Base-by-base conservation (phyloP, 345 rosid species). In the Microcos paniculata region DNA sequence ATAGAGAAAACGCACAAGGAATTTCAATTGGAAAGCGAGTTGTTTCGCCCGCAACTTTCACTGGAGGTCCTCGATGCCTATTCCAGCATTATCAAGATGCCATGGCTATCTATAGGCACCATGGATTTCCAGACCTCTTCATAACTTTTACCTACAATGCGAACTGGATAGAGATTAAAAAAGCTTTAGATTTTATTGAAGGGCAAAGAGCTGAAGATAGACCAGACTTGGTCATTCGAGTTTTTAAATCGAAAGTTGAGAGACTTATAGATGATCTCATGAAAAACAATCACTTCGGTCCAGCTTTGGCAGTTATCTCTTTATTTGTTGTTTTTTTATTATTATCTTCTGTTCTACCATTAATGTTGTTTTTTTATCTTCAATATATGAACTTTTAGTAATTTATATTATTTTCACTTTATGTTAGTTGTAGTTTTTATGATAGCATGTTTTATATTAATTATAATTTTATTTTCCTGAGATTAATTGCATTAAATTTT, bases 401-500 rank as follows among this genome's bases (percentile, higher is more conserved):
- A n/a, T n/a, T n/a, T n/a, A n/a, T n/a, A n/a, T n/a, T n/a, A n/a
- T n/a, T n/a, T n/a, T n/a, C n/a, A n/a, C n/a, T n/a, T n/a, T n/a
- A n/a, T n/a, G n/a, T 0, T 0, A 2, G 2, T 35, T 35, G 2
- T 5, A 35, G 3, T 5, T 35, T 35, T 35, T 35, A 2, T 35
- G 2, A 5, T 35, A 35, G 2, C 2, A 35, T 35, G 38, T 5
- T 35, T 35, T 35, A 5, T 2, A 2, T 35, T 35, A 35, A 2
- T 35, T 5, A 5, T 35, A 2, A 2, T 35, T 35, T 5, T 5
- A 2, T 2, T 35, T 35, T 35, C 2, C 5, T 35, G 11, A 3
- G n/a, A n/a, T n/a, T n/a, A n/a, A n/a, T n/a, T n/a, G 11, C 4
- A 0, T 28, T 3, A 23, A 14, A 0, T 2, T 0, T 28, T 2